Conservation (phyloP, 805 yeast species). For the Starmera dryadoides region DNA sequence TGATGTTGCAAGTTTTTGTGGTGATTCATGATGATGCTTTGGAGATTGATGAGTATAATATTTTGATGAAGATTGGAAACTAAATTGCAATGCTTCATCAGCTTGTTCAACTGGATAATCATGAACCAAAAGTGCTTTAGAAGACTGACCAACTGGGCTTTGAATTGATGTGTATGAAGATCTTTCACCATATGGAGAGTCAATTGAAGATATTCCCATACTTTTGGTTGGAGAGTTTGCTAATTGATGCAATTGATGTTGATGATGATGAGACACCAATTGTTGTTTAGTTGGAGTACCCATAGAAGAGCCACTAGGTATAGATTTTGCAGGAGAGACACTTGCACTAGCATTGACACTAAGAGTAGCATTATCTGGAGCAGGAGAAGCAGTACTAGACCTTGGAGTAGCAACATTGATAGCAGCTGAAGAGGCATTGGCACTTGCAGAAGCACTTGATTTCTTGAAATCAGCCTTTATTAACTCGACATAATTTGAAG, state of each 20-base stretch:
- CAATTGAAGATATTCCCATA: not conserved
- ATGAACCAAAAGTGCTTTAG: not conserved
- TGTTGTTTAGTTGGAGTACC: not conserved
- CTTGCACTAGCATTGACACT: not conserved
- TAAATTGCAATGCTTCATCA: slow-evolving; percentile 19
- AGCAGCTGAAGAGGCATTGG: too few relatives aligned
- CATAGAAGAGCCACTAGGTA: not conserved
- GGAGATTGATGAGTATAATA: slow-evolving; percentile 12
- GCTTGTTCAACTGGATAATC: not conserved
- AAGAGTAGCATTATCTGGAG: not conserved
- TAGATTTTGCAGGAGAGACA: not conserved
- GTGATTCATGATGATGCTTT: not conserved
- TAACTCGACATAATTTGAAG: slow-evolving; percentile 73
- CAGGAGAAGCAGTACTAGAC: too few relatives aligned
- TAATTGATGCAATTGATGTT: not conserved
- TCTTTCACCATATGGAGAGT: not conserved
- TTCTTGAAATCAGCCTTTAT: slow-evolving; percentile 25
- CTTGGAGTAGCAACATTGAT: too few relatives aligned
- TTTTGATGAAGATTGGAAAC: slow-evolving; percentile 18
- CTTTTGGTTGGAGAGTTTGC: not conserved
- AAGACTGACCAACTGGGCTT: not conserved
- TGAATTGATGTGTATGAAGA: not conserved
- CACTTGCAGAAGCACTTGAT: slow-evolving; percentile 2
- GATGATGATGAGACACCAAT: too few relatives aligned
- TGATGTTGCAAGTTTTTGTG: not conserved